phyloP scores from a whole-genome alignment of 192 early-diverging fungal genomes.

The Coemansia asiatica region DNA sequence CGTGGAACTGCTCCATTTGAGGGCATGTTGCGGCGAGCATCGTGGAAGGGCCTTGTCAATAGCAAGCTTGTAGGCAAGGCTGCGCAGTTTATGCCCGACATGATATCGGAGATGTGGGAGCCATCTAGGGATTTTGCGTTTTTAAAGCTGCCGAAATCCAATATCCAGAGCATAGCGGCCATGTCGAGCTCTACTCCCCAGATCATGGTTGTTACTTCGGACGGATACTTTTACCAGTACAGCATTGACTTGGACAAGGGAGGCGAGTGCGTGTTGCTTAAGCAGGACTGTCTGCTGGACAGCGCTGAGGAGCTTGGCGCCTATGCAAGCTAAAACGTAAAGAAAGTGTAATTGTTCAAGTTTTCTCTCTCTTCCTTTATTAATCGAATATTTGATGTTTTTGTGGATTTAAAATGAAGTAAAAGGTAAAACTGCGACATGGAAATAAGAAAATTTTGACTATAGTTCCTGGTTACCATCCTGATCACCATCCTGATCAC shows the following conservation, averaged over 20 bases:
- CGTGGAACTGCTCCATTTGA: constrained; percentile 57
- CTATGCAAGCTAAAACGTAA: constrained; percentile 32
- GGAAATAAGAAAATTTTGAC: too few species aligned
- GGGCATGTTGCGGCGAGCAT: constrained; percentile 61
- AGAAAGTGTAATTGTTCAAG: too few species aligned
- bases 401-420: too few species aligned
- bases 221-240: constrained; percentile 91
- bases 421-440: not conserved
- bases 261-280: constrained; percentile 81
- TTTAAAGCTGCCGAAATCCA: constrained; percentile 78
- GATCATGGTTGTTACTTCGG: constrained; percentile 86
- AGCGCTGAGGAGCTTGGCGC: constrained; percentile 55
- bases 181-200: constrained; percentile 74
- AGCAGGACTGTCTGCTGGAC: constrained; percentile 67
- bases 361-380: too few species aligned
- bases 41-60: constrained; percentile 55
- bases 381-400: not conserved
- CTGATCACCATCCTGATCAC: not conserved
- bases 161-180: constrained; percentile 74
- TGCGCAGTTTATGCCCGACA: constrained; percentile 83
- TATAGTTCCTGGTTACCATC: not conserved
- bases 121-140: constrained; percentile 93
- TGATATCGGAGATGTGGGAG: constrained; percentile 91
- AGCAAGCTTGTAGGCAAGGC: constrained; percentile 76
- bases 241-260: constrained; percentile 84